Conservation (phyloP, 2,329 filamentous ascomycete species). For the Xylaria sp. region DNA sequence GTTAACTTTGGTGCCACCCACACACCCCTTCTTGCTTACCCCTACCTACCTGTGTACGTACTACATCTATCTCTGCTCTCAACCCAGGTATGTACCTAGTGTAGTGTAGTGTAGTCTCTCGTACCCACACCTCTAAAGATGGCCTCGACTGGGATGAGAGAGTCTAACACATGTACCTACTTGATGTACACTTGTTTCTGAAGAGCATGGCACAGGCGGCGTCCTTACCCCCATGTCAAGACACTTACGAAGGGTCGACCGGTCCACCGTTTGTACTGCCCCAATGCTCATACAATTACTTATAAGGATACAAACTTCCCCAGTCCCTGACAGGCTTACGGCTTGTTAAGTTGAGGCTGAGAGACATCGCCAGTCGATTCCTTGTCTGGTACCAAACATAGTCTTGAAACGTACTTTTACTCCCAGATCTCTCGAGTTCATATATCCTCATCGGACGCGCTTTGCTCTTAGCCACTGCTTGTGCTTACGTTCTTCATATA, state of each 20-base stretch:
- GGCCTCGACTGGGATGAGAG: constrained; percentile 40
- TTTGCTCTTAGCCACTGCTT: constrained; percentile 24
- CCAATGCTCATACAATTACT: constrained; percentile 39
- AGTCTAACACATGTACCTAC: constrained; percentile 16
- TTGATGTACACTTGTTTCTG: constrained; percentile 37
- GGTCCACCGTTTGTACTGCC: constrained; percentile 39
- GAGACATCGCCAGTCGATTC: constrained; percentile 44
- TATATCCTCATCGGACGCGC: constrained; percentile 39
- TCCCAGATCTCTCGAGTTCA: constrained; percentile 39
- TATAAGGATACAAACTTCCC: constrained; percentile 46
- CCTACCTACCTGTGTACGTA: constrained; percentile 9
- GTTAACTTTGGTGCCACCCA: constrained; percentile 34
- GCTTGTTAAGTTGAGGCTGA: constrained; percentile 46
- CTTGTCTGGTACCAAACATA: constrained; percentile 43
- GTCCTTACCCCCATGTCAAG: constrained; percentile 41
- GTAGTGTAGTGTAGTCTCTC: constrained; percentile 15
- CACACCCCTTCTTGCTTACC: constrained; percentile 33
- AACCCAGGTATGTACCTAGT: constrained; percentile 25
- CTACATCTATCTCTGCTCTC: constrained; percentile 22
- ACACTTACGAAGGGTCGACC: constrained; percentile 28
- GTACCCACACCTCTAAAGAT: constrained; percentile 31
- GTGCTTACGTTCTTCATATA: constrained; percentile 28
- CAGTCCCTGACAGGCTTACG: constrained; percentile 40
- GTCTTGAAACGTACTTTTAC: constrained; percentile 37
- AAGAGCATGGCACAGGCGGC: constrained; percentile 43